These are phyloP conservation scores for Talinum fruticosum DNA, from an alignment of 148 eudicot genomes.

Conservation along the genomic window DNA sequence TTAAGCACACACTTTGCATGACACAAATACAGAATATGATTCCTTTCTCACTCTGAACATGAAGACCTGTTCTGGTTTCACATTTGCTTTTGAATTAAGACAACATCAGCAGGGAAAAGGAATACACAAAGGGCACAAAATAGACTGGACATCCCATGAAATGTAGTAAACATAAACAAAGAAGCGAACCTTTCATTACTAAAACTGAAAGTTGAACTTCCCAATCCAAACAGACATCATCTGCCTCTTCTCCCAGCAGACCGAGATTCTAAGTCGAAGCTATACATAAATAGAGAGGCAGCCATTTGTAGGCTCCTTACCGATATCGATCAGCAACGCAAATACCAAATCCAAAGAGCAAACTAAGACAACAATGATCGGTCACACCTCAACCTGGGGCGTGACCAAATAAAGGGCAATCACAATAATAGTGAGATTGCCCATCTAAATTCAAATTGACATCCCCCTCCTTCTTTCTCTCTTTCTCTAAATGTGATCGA, in stretches of 20 bases:
- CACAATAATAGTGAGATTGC: not conserved
- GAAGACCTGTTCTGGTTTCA: no score
- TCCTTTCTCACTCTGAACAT: no score
- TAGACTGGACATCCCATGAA: not conserved
- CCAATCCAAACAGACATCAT: constrained; percentile 11
- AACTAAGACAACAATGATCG: not conserved
- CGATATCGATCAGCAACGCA: not conserved
- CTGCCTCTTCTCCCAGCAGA: constrained; percentile 14
- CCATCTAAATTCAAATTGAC: not conserved
- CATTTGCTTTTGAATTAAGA: no score
- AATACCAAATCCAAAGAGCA: not conserved
- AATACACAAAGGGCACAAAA: no score
- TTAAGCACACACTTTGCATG: no score
- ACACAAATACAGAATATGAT: no score
- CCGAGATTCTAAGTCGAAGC: constrained; percentile 12
- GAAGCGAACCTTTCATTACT: constrained; percentile 26
- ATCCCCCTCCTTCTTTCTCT: not conserved
- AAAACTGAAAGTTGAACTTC: constrained; percentile 29
- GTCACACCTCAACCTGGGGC: not conserved
- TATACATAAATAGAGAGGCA: constrained; percentile 32
- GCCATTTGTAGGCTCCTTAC: constrained; percentile 18
- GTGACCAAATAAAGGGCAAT: not conserved
- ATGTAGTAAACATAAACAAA: not conserved
- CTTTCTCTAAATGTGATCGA: not conserved
- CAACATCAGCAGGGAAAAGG: no score